Evolutionary conservation across 768 basidiomycete genomes (phyloP).

Genomic region (Amanita jacksonii): DNA sequence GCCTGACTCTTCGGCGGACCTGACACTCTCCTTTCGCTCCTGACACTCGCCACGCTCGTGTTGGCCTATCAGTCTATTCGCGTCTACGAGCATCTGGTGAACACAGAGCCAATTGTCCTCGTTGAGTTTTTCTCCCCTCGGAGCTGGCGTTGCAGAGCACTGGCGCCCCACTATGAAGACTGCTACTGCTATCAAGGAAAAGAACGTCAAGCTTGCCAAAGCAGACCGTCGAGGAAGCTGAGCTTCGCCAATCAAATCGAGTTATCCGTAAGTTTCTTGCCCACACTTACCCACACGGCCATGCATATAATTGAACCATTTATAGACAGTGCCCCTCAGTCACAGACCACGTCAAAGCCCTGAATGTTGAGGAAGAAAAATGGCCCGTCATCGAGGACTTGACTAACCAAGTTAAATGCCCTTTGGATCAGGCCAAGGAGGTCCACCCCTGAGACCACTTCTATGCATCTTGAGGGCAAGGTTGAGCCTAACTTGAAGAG

Average conservation of each 20-base stretch:
- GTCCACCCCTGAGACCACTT: conserved; percentile 48
- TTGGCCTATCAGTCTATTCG: too few species aligned
- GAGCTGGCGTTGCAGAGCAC: conserved; percentile 95
- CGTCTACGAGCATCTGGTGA: conserved; percentile 53
- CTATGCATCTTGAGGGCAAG: conserved; percentile 60
- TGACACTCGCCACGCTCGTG: too few species aligned
- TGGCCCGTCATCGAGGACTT: conserved; percentile 96
- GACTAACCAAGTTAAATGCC: conserved; percentile 79
- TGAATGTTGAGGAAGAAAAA: conserved; percentile 76
- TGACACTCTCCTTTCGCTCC: too few species aligned
- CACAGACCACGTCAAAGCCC: conserved; percentile 88
- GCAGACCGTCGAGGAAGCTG: conserved; percentile 94
- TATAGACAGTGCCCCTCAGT: conserved; percentile 81
- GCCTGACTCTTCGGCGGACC: neutral
- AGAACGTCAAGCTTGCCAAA: conserved; percentile 85
- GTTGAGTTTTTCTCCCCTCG: conserved; percentile 90
- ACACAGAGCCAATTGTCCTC: conserved; percentile 63
- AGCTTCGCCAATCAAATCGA: conserved; percentile 86
- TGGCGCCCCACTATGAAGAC: conserved; percentile 93
- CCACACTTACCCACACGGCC: too few species aligned
- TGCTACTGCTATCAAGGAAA: conserved; percentile 85
- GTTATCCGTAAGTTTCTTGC: conserved; percentile 72
- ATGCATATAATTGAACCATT: too few species aligned
- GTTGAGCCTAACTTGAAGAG: conserved; percentile 84
- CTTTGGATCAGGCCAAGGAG: conserved; percentile 60